Conservation (phyloP, 768 basidiomycete species). For the Hirschioporus abietinus region DNA sequence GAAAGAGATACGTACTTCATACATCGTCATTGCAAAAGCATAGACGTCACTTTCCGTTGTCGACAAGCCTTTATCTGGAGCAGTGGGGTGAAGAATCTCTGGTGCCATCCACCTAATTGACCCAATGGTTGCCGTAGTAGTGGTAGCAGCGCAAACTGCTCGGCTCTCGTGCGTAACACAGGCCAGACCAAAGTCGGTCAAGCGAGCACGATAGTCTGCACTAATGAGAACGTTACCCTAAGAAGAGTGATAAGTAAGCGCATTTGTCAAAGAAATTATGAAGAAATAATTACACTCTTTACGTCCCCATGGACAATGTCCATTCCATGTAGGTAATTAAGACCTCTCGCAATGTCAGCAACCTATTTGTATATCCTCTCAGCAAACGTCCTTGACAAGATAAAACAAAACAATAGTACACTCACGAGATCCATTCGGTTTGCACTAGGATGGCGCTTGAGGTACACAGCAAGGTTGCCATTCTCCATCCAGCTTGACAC, state of each 20-base stretch:
- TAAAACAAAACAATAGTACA: background rate
- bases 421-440: constrained; percentile 9
- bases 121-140: constrained; percentile 6
- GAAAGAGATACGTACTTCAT: background rate
- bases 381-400: background rate
- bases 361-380: background rate
- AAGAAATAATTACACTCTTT: constrained; percentile 6
- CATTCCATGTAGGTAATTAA: constrained; percentile 8
- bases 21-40: constrained; percentile 6
- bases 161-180: background rate
- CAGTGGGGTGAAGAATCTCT: constrained; percentile 7
- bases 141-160: background rate
- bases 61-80: background rate
- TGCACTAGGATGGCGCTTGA: constrained; percentile 5
- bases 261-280: background rate
- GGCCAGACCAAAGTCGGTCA: constrained; percentile 13
- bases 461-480: constrained; percentile 9
- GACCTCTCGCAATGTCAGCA: constrained; percentile 6
- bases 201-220: constrained; percentile 5
- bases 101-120: constrained; percentile 10
- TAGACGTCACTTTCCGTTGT: constrained; percentile 5
- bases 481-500: constrained; percentile 13
- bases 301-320: constrained; percentile 13
- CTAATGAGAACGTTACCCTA: constrained; percentile 12
- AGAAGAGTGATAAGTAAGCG: background rate